Evolutionary conservation across 1,284 basidiomycete species (phyloP).

Genomic region (Moesziomyces globuligerus): DNA sequence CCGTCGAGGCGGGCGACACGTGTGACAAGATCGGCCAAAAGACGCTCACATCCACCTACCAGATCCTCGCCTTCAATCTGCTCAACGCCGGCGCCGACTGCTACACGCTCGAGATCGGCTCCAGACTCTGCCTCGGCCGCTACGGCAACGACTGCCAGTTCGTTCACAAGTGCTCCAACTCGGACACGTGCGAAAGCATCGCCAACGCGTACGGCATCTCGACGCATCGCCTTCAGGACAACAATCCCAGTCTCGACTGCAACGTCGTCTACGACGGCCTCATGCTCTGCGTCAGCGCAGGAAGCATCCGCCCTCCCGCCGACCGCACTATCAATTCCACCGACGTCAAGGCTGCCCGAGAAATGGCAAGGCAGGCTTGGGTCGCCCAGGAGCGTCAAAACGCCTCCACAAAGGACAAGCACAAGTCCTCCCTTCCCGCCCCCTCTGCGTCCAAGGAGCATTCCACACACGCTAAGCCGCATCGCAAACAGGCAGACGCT

Average conservation of each 20-base stretch:
- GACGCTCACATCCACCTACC: conserved; percentile 78
- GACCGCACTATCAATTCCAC: conserved; percentile 43
- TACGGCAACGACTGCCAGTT: conserved; percentile 63
- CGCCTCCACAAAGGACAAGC: neutral
- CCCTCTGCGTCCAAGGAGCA: neutral
- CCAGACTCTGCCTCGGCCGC: conserved; percentile 67
- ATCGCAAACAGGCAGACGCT: too few species aligned
- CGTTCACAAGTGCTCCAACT: conserved; percentile 44
- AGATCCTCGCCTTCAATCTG: conserved; percentile 75
- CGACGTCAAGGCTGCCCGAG: conserved; percentile 24
- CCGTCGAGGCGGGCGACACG: conserved; percentile 73
- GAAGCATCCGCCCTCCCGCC: conserved; percentile 51
- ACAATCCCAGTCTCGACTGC: conserved; percentile 60
- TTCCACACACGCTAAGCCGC: neutral
- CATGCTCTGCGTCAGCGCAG: conserved; percentile 55
- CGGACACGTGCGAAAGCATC: conserved; percentile 55
- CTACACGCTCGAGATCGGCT: conserved; percentile 73
- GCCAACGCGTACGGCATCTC: conserved; percentile 52
- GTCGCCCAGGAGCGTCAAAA: conserved; percentile 6
- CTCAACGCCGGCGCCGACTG: conserved; percentile 72
- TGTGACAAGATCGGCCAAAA: conserved; percentile 77
- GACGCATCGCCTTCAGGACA: conserved; percentile 36
- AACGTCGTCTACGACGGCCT: conserved; percentile 53
- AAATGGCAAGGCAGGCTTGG: conserved; percentile 30
- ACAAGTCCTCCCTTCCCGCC: neutral